These are phyloP conservation scores for Amanita rubescens DNA, from an alignment of 768 basidiomycete genomes.

Conservation along the genomic window DNA sequence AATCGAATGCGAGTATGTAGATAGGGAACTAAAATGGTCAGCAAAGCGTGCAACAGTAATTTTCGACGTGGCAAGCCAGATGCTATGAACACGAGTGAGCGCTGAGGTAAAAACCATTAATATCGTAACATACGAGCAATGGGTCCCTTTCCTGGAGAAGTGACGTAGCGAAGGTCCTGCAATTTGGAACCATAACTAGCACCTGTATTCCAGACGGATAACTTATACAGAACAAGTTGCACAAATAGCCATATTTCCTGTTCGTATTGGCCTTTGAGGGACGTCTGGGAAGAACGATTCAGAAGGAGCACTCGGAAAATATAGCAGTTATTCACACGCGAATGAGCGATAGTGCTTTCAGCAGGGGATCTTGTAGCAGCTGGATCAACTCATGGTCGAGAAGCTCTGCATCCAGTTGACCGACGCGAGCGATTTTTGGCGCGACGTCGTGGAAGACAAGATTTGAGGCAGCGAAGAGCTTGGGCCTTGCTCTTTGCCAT, in stretches of 20 bases:
- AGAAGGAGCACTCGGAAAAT: constrained; percentile 3
- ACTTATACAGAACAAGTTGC: constrained; percentile 67
- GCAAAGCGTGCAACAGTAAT: constrained; percentile 57
- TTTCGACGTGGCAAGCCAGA: constrained; percentile 57
- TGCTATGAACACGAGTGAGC: constrained; percentile 30
- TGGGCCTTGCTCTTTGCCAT: constrained; percentile 56
- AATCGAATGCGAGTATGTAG: constrained; percentile 64
- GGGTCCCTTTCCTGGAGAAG: constrained; percentile 15
- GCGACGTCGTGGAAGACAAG: constrained; percentile 26
- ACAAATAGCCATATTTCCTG: constrained; percentile 69
- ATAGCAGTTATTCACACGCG: constrained; percentile 39
- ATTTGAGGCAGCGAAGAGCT: constrained; percentile 39
- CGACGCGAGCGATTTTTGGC: constrained; percentile 67
- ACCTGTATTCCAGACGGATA: constrained; percentile 75
- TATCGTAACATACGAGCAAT: constrained; percentile 30
- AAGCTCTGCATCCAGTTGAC: constrained; percentile 86
- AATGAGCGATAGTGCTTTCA: constrained; percentile 58
- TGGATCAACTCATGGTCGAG: constrained; percentile 84
- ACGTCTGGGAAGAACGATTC: constrained; percentile 32
- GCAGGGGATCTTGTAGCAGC: constrained; percentile 76
- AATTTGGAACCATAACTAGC: constrained; percentile 80
- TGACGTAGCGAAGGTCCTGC: constrained; percentile 65
- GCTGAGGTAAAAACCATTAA: constrained; percentile 2
- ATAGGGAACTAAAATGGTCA: constrained; percentile 77
- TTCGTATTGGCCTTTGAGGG: constrained; percentile 55